These are phyloP conservation scores for Rutstroemia sydowiana DNA, from an alignment of 2,329 filamentous ascomycete species.

Conservation along the genomic window DNA sequence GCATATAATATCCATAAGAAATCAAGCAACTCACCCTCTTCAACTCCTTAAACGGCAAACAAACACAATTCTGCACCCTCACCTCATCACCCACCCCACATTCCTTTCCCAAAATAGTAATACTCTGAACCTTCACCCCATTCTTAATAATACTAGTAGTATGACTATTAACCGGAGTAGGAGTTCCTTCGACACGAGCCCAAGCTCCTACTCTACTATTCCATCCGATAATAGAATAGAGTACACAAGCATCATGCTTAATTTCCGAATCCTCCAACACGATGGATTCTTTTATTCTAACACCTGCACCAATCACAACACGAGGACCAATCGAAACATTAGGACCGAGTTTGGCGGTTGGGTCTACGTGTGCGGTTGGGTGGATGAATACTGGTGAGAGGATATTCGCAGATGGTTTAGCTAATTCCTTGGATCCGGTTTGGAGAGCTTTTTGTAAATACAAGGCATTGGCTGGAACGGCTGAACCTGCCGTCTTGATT, in stretches of 20 bases:
- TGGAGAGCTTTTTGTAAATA: conserved; percentile 95
- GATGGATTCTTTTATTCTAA: conserved; percentile 89
- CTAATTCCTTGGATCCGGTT: conserved; percentile 71
- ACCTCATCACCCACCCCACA: conserved; percentile 91
- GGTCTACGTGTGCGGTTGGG: conserved; percentile 81
- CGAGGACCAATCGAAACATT: conserved; percentile 96
- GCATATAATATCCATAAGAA: not conserved
- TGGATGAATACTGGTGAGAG: conserved; percentile 93
- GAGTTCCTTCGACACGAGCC: conserved; percentile 94
- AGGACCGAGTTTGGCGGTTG: conserved; percentile 90
- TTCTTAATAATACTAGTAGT: conserved; percentile 95
- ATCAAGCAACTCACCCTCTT: conserved; percentile 70
- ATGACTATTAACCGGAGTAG: conserved; percentile 80
- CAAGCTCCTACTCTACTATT: conserved; percentile 93
- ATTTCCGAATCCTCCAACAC: conserved; percentile 93
- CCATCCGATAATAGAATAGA: conserved; percentile 97
- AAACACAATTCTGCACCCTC: conserved; percentile 94
- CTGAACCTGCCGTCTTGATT: conserved; percentile 98
- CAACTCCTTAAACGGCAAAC: conserved; percentile 94
- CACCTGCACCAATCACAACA: conserved; percentile 75
- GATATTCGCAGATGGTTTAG: conserved; percentile 76
- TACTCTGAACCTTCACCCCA: conserved; percentile 96
- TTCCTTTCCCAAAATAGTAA: conserved; percentile 96
- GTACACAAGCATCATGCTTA: conserved; percentile 90
- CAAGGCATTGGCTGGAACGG: conserved; percentile 90